These are phyloP conservation scores for Vinca minor DNA, from an alignment of 257 asterid species.

Conservation along the genomic window DNA sequence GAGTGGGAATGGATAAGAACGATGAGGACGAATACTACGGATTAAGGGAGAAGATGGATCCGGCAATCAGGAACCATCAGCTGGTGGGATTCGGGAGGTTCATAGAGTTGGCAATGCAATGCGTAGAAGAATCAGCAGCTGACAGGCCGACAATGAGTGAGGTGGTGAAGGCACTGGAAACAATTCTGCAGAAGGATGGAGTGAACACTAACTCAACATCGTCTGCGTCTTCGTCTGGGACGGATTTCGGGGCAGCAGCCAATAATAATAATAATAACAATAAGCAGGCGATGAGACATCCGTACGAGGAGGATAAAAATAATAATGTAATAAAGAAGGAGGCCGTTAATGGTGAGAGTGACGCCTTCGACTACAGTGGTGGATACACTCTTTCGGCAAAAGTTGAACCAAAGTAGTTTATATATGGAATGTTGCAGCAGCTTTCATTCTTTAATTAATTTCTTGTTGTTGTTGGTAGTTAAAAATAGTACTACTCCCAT, in stretches of 20 bases:
- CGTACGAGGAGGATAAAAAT: no score
- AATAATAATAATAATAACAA: no score
- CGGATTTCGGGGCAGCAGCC: slow-evolving; percentile 58
- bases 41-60: slow-evolving; percentile 54
- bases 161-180: slow-evolving; percentile 66
- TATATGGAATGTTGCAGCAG: neutral
- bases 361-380: slow-evolving; percentile 45
- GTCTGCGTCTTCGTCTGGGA: slow-evolving; percentile 72
- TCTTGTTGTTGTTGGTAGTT: no score
- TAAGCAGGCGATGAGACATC: slow-evolving; percentile 32
- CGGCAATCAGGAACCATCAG: slow-evolving; percentile 35
- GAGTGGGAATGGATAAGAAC: slow-evolving; percentile 35
- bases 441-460: slow-evolving; percentile 9
- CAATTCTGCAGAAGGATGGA: slow-evolving; percentile 61
- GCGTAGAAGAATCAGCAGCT: slow-evolving; percentile 79
- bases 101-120: slow-evolving; percentile 71
- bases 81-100: slow-evolving; percentile 58
- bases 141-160: slow-evolving; percentile 86
- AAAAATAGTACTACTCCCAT: no score
- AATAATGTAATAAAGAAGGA: slow-evolving; percentile 15
- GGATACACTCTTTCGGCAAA: slow-evolving; percentile 42
- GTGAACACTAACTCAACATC: slow-evolving; percentile 59
- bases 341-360: slow-evolving; percentile 25
- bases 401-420: slow-evolving; percentile 43
- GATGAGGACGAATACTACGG: slow-evolving; percentile 64